phyloP scores from a whole-genome alignment of 805 yeast species.

The Nakazawaea wickerhamii region DNA sequence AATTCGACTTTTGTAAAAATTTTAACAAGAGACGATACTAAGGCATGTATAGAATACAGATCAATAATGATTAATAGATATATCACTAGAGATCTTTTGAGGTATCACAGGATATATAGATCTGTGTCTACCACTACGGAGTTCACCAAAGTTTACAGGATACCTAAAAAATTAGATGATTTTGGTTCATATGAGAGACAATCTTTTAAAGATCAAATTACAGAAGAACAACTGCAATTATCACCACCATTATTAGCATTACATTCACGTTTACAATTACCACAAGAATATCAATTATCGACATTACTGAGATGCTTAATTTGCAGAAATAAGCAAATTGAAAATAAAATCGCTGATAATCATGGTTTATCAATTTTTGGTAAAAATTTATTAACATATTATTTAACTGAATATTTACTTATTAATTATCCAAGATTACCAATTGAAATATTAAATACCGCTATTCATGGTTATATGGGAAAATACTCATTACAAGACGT shows the following conservation, averaged over 20 bases:
- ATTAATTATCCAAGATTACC: constrained; percentile 88
- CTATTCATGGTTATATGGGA: constrained; percentile 73
- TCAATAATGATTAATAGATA: too few relatives aligned
- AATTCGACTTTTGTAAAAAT: too few relatives aligned
- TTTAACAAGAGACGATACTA: too few relatives aligned
- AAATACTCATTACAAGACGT: constrained; percentile 57
- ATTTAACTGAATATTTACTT: constrained; percentile 68
- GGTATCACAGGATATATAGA: too few relatives aligned
- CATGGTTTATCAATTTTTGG: constrained; percentile 81
- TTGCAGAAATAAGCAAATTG: constrained; percentile 22
- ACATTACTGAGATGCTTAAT: constrained; percentile 81
- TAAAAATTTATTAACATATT: constrained; percentile 65
- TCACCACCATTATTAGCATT: constrained; percentile 75
- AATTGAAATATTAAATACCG: constrained; percentile 63
- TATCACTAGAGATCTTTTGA: too few relatives aligned
- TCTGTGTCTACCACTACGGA: not conserved
- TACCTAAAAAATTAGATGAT: constrained; percentile 21
- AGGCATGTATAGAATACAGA: too few relatives aligned
- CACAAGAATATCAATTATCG: constrained; percentile 49
- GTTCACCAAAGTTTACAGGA: constrained; percentile 10
- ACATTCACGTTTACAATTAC: constrained; percentile 69
- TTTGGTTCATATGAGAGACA: constrained; percentile 28
- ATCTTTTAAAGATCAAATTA: constrained; percentile 24
- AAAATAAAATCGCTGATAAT: constrained; percentile 58
- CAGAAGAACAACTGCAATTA: constrained; percentile 47